Conservation (phyloP, 495 filamentous ascomycete species). For the Podospora bellae-mahoneyi region DNA sequence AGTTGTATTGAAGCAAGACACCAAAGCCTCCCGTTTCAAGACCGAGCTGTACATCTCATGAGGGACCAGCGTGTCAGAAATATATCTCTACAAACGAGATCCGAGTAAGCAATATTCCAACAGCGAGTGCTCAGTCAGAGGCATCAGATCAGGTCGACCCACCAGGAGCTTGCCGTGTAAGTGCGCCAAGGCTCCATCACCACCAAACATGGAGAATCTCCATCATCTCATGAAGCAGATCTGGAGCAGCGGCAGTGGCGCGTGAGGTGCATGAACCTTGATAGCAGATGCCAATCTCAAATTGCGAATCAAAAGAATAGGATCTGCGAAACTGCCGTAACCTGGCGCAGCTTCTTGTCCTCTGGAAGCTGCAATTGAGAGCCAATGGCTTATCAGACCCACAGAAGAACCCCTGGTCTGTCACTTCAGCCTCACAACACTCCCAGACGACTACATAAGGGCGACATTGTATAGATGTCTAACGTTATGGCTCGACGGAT, state of each 20-base stretch:
- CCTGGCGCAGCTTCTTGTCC: background rate
- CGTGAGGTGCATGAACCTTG: too few species aligned
- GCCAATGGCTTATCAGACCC: background rate
- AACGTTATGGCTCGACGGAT: background rate
- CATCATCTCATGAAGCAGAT: background rate
- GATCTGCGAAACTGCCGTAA: background rate
- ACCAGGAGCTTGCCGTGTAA: background rate
- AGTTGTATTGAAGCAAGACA: background rate
- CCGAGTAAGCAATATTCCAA: too few species aligned
- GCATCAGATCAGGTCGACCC: too few species aligned
- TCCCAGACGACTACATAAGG: background rate
- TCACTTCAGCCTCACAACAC: background rate
- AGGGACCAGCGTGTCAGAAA: too few species aligned
- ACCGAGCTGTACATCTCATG: background rate
- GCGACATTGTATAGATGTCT: background rate
- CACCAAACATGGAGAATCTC: background rate
- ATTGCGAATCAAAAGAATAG: background rate
- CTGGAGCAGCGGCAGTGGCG: background rate
- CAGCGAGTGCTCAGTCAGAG: too few species aligned
- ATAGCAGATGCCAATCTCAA: conserved; percentile 1
- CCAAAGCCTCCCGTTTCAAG: background rate
- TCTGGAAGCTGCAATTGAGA: background rate
- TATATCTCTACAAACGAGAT: too few species aligned
- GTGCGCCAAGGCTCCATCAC: background rate
- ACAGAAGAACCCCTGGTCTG: background rate